phyloP scores from a whole-genome alignment of 371 early-diverging fungal species.

The Mucor sp. region DNA sequence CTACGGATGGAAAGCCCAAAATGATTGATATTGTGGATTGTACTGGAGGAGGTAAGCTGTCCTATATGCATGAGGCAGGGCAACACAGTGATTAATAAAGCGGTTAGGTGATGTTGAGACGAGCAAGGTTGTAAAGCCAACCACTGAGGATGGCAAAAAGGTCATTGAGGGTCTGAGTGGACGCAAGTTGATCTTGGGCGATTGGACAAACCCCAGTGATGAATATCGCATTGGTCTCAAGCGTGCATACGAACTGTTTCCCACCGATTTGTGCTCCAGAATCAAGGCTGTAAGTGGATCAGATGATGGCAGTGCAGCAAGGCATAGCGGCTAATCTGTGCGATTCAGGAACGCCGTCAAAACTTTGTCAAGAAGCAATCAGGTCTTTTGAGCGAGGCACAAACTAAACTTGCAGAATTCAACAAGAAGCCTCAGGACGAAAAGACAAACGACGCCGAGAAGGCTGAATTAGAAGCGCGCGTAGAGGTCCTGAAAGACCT shows the following conservation, averaged over 20 bases:
- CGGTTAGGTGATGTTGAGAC: slow-evolving; percentile 73
- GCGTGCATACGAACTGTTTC: slow-evolving; percentile 78
- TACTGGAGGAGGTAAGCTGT: slow-evolving; percentile 72
- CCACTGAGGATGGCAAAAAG: slow-evolving; percentile 43
- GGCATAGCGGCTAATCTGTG: neutral
- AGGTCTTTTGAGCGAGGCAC: slow-evolving; percentile 61
- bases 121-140: slow-evolving; percentile 60
- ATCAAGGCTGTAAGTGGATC: slow-evolving; percentile 52
- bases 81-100: neutral
- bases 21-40: slow-evolving; percentile 93
- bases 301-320: neutral
- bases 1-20: slow-evolving; percentile 89
- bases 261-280: slow-evolving; percentile 57
- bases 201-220: slow-evolving; percentile 79
- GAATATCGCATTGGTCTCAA: slow-evolving; percentile 88
- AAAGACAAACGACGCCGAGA: slow-evolving; percentile 34
- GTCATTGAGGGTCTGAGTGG: slow-evolving; percentile 75
- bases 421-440: slow-evolving; percentile 32
- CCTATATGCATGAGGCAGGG: neutral
- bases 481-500: slow-evolving; percentile 68
- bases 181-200: slow-evolving; percentile 69
- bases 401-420: slow-evolving; percentile 57
- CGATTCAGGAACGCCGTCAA: slow-evolving; percentile 62
- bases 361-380: slow-evolving; percentile 69
- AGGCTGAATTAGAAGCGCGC: slow-evolving; percentile 71